A percentile compares a stretch with the other conserved stretches of the same genome.
Evolutionary conservation across 106 monocot genomes (phyloP).

Genomic region (Chionographis japonica): DNA sequence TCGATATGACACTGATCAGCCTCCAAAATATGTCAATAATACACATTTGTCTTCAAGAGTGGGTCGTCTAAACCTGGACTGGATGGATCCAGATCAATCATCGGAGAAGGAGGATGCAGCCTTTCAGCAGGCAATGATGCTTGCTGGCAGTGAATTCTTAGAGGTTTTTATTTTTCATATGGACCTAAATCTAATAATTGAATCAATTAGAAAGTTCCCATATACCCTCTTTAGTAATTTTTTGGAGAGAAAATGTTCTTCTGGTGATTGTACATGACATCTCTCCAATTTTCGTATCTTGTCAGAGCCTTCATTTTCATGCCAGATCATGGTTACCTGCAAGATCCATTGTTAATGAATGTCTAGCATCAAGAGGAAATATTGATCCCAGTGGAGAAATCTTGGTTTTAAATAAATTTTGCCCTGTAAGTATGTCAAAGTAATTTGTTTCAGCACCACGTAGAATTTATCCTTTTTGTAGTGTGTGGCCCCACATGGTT

Average conservation of each 20-base stretch:
- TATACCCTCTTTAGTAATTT: neutral
- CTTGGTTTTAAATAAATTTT: constrained; percentile 65
- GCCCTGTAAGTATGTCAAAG: constrained; percentile 55
- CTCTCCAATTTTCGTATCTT: neutral
- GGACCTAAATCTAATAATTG: neutral
- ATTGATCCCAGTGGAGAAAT: constrained; percentile 87
- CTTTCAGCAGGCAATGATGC: constrained; percentile 77
- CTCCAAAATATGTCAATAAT: constrained; percentile 81
- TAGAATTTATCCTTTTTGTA: too few relatives aligned
- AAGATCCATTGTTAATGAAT: constrained; percentile 70
- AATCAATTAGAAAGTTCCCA: neutral
- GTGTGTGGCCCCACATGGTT: too few relatives aligned
- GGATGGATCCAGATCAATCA: constrained; percentile 93
- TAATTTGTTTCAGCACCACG: neutral
- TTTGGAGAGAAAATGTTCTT: neutral
- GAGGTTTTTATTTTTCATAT: constrained; percentile 30
- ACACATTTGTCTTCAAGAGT: constrained; percentile 81
- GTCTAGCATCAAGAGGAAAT: constrained; percentile 50
- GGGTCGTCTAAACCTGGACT: constrained; percentile 78
- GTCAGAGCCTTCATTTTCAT: constrained; percentile 65
- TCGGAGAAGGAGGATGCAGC: constrained; percentile 89
- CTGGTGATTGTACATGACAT: neutral
- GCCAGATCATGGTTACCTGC: constrained; percentile 86
- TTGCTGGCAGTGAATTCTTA: constrained; percentile 85
- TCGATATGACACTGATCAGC: constrained; percentile 75